Evolutionary conservation across 1,139 yeast genomes (phyloP).

Genomic region (Yamadazyma mexicana): DNA sequence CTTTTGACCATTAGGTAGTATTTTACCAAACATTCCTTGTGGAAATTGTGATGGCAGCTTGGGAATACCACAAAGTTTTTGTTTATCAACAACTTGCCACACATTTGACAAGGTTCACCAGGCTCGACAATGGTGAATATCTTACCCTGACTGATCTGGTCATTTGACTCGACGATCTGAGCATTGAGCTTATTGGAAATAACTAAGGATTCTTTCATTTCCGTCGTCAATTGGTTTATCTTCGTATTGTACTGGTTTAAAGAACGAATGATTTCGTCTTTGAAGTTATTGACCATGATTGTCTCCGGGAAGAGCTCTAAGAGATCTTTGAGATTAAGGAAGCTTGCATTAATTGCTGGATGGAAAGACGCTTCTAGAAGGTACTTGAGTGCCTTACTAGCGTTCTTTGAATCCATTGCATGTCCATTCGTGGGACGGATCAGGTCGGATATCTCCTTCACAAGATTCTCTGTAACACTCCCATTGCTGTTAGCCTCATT

Average conservation of each 20-base stretch:
- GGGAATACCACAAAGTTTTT: conserved; percentile 83
- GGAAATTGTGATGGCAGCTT: conserved; percentile 83
- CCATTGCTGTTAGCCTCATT: background rate
- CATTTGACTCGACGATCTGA: conserved; percentile 54
- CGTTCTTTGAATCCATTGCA: conserved; percentile 1
- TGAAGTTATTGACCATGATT: conserved; percentile 76
- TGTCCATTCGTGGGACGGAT: background rate
- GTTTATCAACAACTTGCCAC: conserved; percentile 65
- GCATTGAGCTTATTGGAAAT: conserved; percentile 62
- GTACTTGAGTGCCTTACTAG: conserved; percentile 26
- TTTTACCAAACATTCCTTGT: conserved; percentile 78
- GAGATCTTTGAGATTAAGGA: conserved; percentile 73
- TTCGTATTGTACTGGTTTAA: conserved; percentile 69
- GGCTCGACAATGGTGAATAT: conserved; percentile 62
- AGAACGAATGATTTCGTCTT: conserved; percentile 78
- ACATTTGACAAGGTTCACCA: conserved; percentile 77
- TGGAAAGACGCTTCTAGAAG: conserved; percentile 26
- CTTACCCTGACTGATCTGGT: conserved; percentile 39
- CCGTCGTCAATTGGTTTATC: conserved; percentile 63
- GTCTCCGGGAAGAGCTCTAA: conserved; percentile 84
- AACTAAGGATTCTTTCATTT: conserved; percentile 72
- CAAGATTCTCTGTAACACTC: conserved; percentile 7
- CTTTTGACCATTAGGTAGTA: conserved; percentile 57
- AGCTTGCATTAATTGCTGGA: conserved; percentile 18
- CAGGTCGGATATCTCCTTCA: conserved; percentile 9